phyloP scores from a whole-genome alignment of 2,329 filamentous ascomycete genomes.

The Colletotrichum siamense region DNA sequence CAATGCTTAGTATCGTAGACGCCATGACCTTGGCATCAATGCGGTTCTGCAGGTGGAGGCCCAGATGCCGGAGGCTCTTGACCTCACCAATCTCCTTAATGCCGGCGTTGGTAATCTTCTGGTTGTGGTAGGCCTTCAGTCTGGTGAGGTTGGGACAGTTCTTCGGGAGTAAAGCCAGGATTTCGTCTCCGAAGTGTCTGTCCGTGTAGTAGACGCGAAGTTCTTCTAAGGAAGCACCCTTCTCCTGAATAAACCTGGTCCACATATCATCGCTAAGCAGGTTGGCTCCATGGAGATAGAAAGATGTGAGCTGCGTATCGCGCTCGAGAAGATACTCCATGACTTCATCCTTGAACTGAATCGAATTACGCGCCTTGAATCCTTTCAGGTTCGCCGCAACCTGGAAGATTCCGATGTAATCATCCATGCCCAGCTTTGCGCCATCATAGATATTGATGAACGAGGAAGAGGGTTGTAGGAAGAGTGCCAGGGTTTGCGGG shows the following conservation, averaged over 20 bases:
- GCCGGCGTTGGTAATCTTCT: slow-evolving; percentile 70
- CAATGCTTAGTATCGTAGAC: slow-evolving; percentile 66
- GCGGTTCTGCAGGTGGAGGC: slow-evolving; percentile 68
- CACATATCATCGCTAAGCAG: slow-evolving; percentile 80
- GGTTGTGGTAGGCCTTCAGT: slow-evolving; percentile 84
- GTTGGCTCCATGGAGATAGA: slow-evolving; percentile 86
- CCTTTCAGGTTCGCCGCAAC: slow-evolving; percentile 71
- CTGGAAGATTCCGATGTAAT: slow-evolving; percentile 83
- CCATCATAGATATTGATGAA: slow-evolving; percentile 63
- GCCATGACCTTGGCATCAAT: slow-evolving; percentile 65
- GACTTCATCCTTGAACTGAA: slow-evolving; percentile 87
- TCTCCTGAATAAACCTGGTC: slow-evolving; percentile 70
- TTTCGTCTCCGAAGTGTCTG: slow-evolving; percentile 77
- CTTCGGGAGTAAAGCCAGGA: slow-evolving; percentile 64
- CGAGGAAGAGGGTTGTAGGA: slow-evolving; percentile 57
- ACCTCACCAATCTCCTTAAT: slow-evolving; percentile 70
- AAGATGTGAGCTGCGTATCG: slow-evolving; percentile 68
- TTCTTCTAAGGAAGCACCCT: slow-evolving; percentile 68
- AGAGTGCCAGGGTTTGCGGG: slow-evolving; percentile 60
- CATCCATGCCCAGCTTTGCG: slow-evolving; percentile 72
- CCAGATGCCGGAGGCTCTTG: slow-evolving; percentile 72
- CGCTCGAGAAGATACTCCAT: slow-evolving; percentile 82
- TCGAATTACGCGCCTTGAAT: slow-evolving; percentile 82
- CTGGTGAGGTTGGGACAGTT: slow-evolving; percentile 73
- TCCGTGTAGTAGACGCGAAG: slow-evolving; percentile 87